Evolutionary conservation across 148 eudicot species (phyloP).

Genomic region (Camellia lanceoleosa): DNA sequence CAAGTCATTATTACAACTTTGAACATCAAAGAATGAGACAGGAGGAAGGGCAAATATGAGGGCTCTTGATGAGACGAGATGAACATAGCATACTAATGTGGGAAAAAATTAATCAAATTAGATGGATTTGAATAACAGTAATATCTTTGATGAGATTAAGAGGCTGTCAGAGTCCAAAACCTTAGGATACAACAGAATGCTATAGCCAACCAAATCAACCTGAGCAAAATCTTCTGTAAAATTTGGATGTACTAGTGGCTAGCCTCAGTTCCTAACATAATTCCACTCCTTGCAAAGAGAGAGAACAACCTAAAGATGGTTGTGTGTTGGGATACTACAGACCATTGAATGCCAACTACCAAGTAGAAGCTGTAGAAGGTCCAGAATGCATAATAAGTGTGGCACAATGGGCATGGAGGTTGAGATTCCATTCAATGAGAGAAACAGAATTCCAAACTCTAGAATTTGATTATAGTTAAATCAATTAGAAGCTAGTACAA

Average conservation of each 20-base stretch:
- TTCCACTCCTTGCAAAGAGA: neutral
- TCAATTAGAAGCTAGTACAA: neutral
- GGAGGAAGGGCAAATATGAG: neutral
- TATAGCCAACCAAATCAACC: neutral
- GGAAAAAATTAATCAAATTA: neutral
- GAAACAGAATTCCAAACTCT: neutral
- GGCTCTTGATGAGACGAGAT: neutral
- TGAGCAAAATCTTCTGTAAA: neutral
- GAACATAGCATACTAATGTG: neutral
- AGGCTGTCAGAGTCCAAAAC: neutral
- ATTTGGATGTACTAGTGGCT: neutral
- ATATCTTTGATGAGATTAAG: neutral
- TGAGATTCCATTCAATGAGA: neutral
- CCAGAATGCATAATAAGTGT: neutral
- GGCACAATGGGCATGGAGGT: neutral
- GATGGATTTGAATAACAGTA: no score
- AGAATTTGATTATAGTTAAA: neutral
- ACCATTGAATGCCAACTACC: neutral
- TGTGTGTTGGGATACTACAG: neutral
- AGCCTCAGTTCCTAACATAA: neutral
- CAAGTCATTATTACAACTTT: neutral
- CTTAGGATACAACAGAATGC: neutral
- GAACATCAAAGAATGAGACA: neutral
- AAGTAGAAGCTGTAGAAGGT: neutral
- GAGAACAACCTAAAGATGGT: neutral